Evolutionary conservation across 2,329 filamentous ascomycete species (phyloP).

Genomic region (Sodiomyces alkalinus): DNA sequence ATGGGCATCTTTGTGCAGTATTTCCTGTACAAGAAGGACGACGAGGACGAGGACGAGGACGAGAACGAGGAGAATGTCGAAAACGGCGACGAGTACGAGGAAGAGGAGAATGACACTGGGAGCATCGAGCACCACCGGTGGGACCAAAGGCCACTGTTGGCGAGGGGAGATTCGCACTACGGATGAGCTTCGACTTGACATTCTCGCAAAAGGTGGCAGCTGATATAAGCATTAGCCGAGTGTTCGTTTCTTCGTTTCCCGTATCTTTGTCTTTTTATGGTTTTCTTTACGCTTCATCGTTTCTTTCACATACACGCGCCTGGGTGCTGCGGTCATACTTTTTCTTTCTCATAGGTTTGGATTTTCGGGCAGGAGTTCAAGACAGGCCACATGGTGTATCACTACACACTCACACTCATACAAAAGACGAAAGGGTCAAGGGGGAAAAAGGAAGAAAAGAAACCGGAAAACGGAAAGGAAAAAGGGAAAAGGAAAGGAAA

Average conservation of each 20-base stretch:
- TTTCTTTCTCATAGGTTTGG: background rate
- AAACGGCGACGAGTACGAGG: constrained; percentile 11
- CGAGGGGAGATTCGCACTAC: constrained; percentile 8
- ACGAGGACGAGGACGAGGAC: constrained; percentile 15
- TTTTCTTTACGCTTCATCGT: too few relatives aligned
- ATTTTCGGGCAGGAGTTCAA: too few relatives aligned
- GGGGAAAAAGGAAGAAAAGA: too few relatives aligned
- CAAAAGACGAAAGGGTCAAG: too few relatives aligned
- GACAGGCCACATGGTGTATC: too few relatives aligned
- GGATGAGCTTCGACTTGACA: background rate
- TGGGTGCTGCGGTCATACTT: too few relatives aligned
- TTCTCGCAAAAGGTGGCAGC: background rate
- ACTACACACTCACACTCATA: too few relatives aligned
- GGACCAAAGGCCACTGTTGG: constrained; percentile 18
- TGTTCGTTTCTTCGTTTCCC: background rate
- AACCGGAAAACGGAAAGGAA: too few relatives aligned
- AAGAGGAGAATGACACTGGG: constrained; percentile 12
- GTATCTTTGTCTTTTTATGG: background rate
- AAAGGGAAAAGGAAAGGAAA: too few relatives aligned
- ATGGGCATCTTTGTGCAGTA: constrained; percentile 82
- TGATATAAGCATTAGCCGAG: too few relatives aligned
- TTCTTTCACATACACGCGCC: too few relatives aligned
- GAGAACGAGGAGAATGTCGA: constrained; percentile 18
- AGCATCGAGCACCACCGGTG: constrained; percentile 17
- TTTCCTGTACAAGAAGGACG: constrained; percentile 57